Conservation (phyloP, 176 grass and related monocot species). For the Alopecurus myosuroides region DNA sequence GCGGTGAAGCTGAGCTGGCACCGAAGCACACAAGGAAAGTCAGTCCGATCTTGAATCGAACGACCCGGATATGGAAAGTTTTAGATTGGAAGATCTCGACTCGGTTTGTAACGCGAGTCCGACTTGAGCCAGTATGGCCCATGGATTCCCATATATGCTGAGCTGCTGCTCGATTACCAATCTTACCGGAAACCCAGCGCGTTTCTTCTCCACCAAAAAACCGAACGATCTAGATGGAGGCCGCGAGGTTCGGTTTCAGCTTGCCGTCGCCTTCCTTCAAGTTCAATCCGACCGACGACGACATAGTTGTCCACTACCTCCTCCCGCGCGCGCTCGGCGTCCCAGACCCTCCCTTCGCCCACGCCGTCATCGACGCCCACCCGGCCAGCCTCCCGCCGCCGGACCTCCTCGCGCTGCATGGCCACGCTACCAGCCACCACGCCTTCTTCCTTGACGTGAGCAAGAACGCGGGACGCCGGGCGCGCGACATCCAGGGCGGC, state of each 20-base stretch:
- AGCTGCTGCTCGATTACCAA: too few relatives aligned
- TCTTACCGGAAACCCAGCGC: too few relatives aligned
- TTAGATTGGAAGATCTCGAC: too few relatives aligned
- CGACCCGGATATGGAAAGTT: too few relatives aligned
- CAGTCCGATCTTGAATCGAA: too few relatives aligned
- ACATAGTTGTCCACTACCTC: constrained; percentile 19
- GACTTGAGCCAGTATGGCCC: too few relatives aligned
- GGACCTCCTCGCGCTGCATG: background rate
- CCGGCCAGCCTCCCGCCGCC: constrained; percentile 1
- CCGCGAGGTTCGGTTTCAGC: background rate
- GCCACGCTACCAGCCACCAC: background rate
- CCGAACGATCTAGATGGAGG: too few relatives aligned
- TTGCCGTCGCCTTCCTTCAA: background rate
- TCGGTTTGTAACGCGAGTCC: too few relatives aligned
- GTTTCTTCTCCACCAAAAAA: too few relatives aligned
- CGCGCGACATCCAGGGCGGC: background rate
- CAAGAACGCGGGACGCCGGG: background rate
- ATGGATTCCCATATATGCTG: too few relatives aligned
- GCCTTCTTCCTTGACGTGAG: constrained; percentile 16
- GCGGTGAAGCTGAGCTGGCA: too few relatives aligned
- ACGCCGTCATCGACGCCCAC: constrained; percentile 7
- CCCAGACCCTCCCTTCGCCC: background rate
- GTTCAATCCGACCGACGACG: constrained; percentile 19
- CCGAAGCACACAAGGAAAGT: too few relatives aligned
- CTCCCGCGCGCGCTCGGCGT: background rate